Conservation (phyloP, 441 rosid genomes). For the Erodium moschatum region DNA sequence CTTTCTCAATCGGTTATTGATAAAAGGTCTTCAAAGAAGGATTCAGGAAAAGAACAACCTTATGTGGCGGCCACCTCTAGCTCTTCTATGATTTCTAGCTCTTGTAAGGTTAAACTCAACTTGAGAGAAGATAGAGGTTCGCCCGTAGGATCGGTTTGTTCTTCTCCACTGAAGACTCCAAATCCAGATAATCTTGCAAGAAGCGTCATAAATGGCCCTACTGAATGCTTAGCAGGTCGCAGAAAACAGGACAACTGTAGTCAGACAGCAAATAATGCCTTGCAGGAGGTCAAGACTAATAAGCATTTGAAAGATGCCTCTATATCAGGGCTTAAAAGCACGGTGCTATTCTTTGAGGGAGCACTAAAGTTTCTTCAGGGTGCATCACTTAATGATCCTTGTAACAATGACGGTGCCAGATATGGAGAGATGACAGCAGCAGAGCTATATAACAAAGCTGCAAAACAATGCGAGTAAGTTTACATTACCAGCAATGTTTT, state of each 20-base stretch:
- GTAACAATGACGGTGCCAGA: constrained; percentile 5
- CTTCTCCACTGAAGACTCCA: constrained; percentile 4
- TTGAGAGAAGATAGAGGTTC: constrained; percentile 6
- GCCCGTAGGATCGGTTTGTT: not conserved
- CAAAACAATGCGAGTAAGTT: constrained; percentile 10
- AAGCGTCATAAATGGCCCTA: constrained; percentile 1
- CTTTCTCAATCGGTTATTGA: constrained; percentile 2
- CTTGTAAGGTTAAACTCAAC: constrained; percentile 10
- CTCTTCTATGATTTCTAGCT: constrained; percentile 7
- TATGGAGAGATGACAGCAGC: constrained; percentile 9
- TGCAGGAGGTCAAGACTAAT: not conserved
- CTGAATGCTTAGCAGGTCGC: not conserved
- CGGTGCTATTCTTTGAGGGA: constrained; percentile 5
- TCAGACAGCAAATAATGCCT: not conserved
- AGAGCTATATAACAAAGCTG: constrained; percentile 10
- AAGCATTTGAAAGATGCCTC: constrained; percentile 2
- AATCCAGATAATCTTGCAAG: constrained; percentile 10
- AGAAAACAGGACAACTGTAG: constrained; percentile 3
- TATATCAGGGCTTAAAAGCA: constrained; percentile 4
- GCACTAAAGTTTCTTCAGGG: constrained; percentile 9
- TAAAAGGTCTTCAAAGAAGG: constrained; percentile 4
- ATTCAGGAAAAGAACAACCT: constrained; percentile 3
- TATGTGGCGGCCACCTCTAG: constrained; percentile 9
- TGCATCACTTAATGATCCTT: constrained; percentile 12
- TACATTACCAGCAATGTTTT: not conserved